Base-by-base conservation (phyloP, 2,329 filamentous ascomycete species). In the Tympanopsis confertula region DNA sequence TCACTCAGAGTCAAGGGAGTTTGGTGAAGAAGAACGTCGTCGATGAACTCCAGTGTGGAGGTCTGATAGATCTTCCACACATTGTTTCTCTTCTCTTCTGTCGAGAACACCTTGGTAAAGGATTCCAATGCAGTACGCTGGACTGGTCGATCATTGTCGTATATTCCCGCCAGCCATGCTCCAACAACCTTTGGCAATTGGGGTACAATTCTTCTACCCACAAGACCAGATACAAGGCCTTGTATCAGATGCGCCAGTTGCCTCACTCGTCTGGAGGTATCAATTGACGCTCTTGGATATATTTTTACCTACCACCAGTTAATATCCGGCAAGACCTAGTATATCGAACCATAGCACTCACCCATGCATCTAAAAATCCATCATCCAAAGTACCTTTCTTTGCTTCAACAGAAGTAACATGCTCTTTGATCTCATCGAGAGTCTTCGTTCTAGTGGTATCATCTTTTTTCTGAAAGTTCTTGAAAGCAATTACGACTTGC, bases 381-480 rank as follows among this genome's bases (percentile, higher is more conserved):
- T 78, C 70, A 51, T 79, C 73, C 14, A 75, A 53, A n/a, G 63
- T 65, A 33, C 54, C 58, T 35, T 54, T 50, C 24, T 49, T 47
- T 15, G 38, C 46, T 39, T 59, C 55, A 19, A 62, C 48, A 18
- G 56, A 50, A 38, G 57, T 52, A 35, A 76, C 45, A 45, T 66
- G 58, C 29, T 63, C 51, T 41, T 71, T 69, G n/a, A 81, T 50
- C 39, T 81, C 76, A 46, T 81, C 76, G 30, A 81, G 53, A 4
- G 76, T 74, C 52, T 77, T 79, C 18, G 69, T 63, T 49, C 78
- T 77, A 29, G 76, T 81, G 15, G 68, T 78, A 45, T 71, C 72
- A 55, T 81, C 76, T 54, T 74, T 78, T 54, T 81, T 81, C 37
- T 66, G 64, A 20, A 80, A 58, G 45, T 79, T 80, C 49, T 78